Base-by-base conservation (phyloP, 1,139 yeast species). In the Arxiozyma slooffiae region DNA sequence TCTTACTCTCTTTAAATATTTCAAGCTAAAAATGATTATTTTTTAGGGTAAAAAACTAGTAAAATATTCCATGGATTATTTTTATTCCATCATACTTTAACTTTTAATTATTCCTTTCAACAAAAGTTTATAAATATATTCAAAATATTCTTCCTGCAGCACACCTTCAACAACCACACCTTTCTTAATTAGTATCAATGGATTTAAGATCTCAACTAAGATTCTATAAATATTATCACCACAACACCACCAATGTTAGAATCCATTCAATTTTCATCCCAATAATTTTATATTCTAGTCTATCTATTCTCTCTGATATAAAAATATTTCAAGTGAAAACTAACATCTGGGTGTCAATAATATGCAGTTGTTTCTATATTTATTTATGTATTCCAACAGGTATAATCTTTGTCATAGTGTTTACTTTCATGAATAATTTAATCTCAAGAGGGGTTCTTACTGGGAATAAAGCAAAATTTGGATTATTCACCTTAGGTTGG, bases 251-350 rank as follows among this genome's bases (percentile, higher is more conserved):
- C 48, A 92, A 92, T 68, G 94, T 89, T 11, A 59, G 74, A 9
- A 85, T 92, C 55, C 98, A 92, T 63, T 69, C 85, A 50, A 65
- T 78, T 3, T 89, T 89, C 62, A 90, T 92, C 43, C 97, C 97
- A 0, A 67, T 80, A 17, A 88, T 92, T 51, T 70, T 87, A 23
- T 69, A 78, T 50, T 72, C 88, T 1, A 69, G 82, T 3, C 64
- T 42, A 34, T 38, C 45, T 5, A 42, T 42, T 14, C 39, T 42
- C 14, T 42, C 45, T 34, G 38, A 42, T 14, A 2, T 42, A 16
- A 34, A 26, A 14, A 34, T 42, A 20, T 34, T 34, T 4, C 20
- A 34, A 17, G 9, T 16, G 23, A 42, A 20, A 14, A 38, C 17
- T 5, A 42, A 16, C 62, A 67, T 24, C 24, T 74, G 11, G 45